Percentiles rank a stretch among this genome's conserved stretches.
Evolutionary conservation across 208 protist species (phyloP).

Genomic region (Paratrypanosoma confusum): DNA sequence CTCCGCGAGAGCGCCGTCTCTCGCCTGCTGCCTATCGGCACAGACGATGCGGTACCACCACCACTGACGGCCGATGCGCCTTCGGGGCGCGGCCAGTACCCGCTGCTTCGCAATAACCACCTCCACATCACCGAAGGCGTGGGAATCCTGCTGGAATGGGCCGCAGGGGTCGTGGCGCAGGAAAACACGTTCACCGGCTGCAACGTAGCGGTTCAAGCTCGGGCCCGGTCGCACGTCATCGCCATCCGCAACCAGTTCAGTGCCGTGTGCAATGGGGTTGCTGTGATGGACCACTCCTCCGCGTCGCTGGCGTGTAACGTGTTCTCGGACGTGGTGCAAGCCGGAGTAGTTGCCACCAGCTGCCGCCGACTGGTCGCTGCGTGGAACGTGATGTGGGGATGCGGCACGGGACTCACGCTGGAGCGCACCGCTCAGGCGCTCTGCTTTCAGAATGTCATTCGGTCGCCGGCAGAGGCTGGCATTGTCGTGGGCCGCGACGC

Average conservation of each 20-base stretch:
- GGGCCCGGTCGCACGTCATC: slow-evolving; percentile 7
- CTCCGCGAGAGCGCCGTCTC: neutral
- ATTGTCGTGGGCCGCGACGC: slow-evolving; percentile 15
- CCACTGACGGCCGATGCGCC: neutral
- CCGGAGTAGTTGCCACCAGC: too few relatives aligned
- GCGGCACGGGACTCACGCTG: slow-evolving; percentile 12
- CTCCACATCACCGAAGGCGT: slow-evolving; percentile 4
- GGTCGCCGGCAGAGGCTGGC: slow-evolving; percentile 2
- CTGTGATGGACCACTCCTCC: slow-evolving; percentile 8
- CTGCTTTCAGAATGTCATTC: slow-evolving; percentile 10
- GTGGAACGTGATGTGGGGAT: slow-evolving; percentile 11
- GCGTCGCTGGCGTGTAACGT: slow-evolving; percentile 9
- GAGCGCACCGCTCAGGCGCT: slow-evolving; percentile 4
- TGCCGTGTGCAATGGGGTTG: slow-evolving; percentile 10
- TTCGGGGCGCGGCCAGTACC: neutral
- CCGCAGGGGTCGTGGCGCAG: slow-evolving; percentile 4
- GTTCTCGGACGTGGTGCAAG: slow-evolving; percentile 2
- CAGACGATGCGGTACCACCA: too few relatives aligned
- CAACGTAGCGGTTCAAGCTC: slow-evolving; percentile 7
- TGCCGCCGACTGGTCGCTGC: too few relatives aligned
- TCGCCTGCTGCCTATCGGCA: too few relatives aligned
- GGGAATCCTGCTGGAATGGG: slow-evolving; percentile 14
- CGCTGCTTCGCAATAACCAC: slow-evolving; percentile 16
- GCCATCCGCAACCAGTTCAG: slow-evolving; percentile 3
- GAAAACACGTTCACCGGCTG: slow-evolving; percentile 7